Evolutionary conservation across 139 green algal genomes (phyloP), one percentile per base, ranked within the genome.

Genomic region (Asterochloris erici): DNA sequence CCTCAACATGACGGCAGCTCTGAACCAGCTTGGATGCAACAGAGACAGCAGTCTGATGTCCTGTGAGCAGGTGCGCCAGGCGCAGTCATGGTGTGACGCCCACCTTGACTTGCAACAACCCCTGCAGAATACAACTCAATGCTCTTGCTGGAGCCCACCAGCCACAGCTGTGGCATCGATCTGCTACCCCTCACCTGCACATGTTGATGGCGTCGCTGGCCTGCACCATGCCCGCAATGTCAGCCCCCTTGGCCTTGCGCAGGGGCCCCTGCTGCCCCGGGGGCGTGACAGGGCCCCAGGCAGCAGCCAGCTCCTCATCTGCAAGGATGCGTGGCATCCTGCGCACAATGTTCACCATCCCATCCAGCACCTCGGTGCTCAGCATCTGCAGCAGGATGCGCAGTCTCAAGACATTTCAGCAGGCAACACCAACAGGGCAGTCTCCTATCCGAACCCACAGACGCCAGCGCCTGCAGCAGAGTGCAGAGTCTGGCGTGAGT

Each of bases 291-390:
- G n/a, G 61, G 12, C 23, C 61, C 63, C 63, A 82, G 14, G 73
- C 26, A 63, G 26, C 27, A 12, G 63, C 63, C 63, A 82, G 63
- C n/a, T 19, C 63, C 78, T 82, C 78, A 28, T 61, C 63, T 17
- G 63, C 78, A 26, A 82, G 29, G 63, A 82, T 82, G 26, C 78
- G 78, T 11, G 78, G 78, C 78, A 82, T 27, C 63, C 78, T 61
- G n/a, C 73, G 73, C 14, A 82, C 54, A 15, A 64, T 63, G 27
- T 29, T 62, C 78, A 82, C 78, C 78, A 82, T 82, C n/a, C 61
- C 28, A 29, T 82, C 61, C 63, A 82, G 24, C 78, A 82, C 78
- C 61, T 74, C 63, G 13, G 61, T 63, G 62, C 73, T 82, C 78
- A 82, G 78, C 14, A 29, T 28, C 78, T 82, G 78, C 78, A 82